Conservation (phyloP, 257 asterid species). For the Petunia secreta region DNA sequence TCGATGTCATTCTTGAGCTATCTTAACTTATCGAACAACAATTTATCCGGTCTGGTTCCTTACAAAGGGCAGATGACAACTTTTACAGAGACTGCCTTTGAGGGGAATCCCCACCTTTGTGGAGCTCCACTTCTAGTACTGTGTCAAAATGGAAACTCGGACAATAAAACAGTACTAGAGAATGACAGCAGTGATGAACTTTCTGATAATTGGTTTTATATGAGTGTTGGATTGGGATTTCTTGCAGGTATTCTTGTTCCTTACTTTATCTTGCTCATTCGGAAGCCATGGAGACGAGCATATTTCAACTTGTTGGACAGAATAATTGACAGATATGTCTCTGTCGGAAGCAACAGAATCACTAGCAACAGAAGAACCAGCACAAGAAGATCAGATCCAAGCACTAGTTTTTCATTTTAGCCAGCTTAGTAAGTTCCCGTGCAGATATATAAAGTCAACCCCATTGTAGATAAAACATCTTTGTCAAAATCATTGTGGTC, state of each 20-base stretch:
- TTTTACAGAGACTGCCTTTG: constrained; percentile 42
- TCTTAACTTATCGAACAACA: constrained; percentile 51
- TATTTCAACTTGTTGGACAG: constrained; percentile 47
- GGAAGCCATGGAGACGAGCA: constrained; percentile 45
- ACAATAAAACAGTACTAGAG: constrained; percentile 17
- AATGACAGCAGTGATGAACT: constrained; percentile 29
- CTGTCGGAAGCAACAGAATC: not conserved
- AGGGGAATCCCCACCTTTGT: constrained; percentile 51
- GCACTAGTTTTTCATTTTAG: not conserved
- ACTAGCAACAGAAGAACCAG: not conserved
- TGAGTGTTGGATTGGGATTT: constrained; percentile 59
- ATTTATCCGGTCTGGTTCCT: constrained; percentile 57
- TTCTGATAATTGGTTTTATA: constrained; percentile 51
- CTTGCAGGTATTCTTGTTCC: constrained; percentile 48
- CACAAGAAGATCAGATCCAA: not conserved
- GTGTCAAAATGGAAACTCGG: constrained; percentile 39
- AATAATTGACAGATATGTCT: constrained; percentile 27
- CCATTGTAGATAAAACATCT: not conserved
- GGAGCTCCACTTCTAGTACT: constrained; percentile 44
- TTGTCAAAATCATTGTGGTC: not conserved
- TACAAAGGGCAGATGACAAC: constrained; percentile 51
- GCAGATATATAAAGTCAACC: not conserved
- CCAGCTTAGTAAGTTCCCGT: not conserved
- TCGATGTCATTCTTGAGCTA: constrained; percentile 43
- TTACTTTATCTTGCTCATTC: constrained; percentile 31